Conservation (phyloP, 768 basidiomycete genomes). For the Kwoniella newhampshirensis region DNA sequence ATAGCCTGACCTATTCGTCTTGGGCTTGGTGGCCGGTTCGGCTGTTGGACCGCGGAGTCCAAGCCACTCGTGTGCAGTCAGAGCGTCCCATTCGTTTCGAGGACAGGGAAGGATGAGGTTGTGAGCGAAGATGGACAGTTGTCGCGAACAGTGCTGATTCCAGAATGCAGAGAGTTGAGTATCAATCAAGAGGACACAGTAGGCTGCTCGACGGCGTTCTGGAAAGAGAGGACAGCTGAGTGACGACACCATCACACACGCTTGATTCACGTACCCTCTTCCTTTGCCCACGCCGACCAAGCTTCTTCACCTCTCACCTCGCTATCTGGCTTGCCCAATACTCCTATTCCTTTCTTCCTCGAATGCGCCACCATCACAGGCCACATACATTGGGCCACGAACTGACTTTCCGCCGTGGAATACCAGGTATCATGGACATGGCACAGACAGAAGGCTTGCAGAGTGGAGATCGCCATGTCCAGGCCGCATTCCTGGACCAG, state of each 20-base stretch:
- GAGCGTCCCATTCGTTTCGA: constrained; percentile 36
- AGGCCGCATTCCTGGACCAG: constrained; percentile 34
- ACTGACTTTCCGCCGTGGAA: constrained; percentile 26
- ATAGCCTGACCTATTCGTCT: constrained; percentile 17
- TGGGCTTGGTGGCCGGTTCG: constrained; percentile 1
- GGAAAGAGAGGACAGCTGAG: neutral
- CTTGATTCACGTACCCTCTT: constrained; percentile 32
- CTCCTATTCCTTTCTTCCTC: constrained; percentile 45
- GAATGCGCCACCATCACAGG: constrained; percentile 39
- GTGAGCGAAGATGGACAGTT: constrained; percentile 44
- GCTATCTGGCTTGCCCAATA: constrained; percentile 24
- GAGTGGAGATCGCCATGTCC: constrained; percentile 31
- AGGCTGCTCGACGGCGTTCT: constrained; percentile 45
- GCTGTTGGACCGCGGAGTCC: constrained; percentile 14
- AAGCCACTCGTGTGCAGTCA: constrained; percentile 33
- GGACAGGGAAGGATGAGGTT: constrained; percentile 37
- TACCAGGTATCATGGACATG: constrained; percentile 45
- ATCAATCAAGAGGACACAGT: constrained; percentile 38
- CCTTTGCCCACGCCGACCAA: constrained; percentile 41
- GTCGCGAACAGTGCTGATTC: constrained; percentile 40
- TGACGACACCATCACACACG: neutral
- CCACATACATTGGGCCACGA: constrained; percentile 46
- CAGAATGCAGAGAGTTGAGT: constrained; percentile 44
- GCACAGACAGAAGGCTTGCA: constrained; percentile 38
- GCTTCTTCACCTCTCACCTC: constrained; percentile 32